Percentiles rank a stretch among this genome's conserved stretches.
Evolutionary conservation across 2,329 filamentous ascomycete genomes (phyloP).

Genomic region (Fonsecaea multimorphosa): DNA sequence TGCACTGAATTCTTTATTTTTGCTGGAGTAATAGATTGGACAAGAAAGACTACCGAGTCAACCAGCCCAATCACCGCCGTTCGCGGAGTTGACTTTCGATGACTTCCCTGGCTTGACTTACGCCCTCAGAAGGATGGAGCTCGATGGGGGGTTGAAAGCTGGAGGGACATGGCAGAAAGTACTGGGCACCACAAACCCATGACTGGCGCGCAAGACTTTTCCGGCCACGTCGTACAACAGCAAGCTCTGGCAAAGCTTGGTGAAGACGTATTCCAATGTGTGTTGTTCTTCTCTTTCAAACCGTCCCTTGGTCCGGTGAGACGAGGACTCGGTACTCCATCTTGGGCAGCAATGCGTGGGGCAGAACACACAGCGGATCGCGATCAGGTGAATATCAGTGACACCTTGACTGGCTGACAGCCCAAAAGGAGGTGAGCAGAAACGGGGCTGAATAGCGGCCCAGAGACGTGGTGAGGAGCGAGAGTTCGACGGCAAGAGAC

Average conservation of each 20-base stretch:
- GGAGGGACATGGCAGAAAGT: constrained; percentile 1
- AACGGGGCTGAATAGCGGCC: neutral
- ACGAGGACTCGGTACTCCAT: neutral
- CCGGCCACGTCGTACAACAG: neutral
- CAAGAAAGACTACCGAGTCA: neutral
- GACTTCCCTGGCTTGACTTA: constrained; percentile 1
- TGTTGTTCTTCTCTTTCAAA: neutral
- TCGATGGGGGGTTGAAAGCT: neutral
- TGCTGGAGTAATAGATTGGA: neutral
- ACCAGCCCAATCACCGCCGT: neutral
- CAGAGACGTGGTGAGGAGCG: neutral
- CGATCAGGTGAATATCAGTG: neutral
- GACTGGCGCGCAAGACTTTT: neutral
- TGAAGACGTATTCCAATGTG: neutral
- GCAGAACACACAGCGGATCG: neutral
- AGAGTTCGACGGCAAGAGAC: neutral
- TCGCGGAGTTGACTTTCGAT: neutral
- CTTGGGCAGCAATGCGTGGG: constrained; percentile 9
- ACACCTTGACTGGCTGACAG: neutral
- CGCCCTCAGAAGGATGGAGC: neutral
- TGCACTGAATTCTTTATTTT: neutral
- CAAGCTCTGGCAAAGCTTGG: neutral
- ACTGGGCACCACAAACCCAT: neutral
- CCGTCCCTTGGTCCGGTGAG: neutral
- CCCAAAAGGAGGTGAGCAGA: neutral